These are phyloP conservation scores for Phanerochaete sordida DNA, from an alignment of 768 basidiomycete genomes.

Conservation along the genomic window DNA sequence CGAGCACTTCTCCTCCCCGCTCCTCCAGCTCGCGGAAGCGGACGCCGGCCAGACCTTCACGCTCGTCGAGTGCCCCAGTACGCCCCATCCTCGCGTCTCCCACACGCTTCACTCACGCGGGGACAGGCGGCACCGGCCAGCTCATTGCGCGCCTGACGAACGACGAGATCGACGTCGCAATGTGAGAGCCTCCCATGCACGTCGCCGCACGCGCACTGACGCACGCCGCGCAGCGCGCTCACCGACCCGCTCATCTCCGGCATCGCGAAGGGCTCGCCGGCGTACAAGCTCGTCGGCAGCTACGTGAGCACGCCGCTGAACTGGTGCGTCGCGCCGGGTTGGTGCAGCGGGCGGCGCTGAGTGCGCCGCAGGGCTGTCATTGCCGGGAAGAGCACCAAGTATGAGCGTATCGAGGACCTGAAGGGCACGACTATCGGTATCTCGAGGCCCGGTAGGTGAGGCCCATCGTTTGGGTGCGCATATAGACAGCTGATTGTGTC, in stretches of 20 bases:
- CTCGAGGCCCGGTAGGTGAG: conserved; percentile 79
- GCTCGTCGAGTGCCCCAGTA: conserved; percentile 88
- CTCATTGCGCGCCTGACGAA: conserved; percentile 71
- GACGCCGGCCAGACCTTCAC: conserved; percentile 74
- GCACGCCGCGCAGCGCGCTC: conserved; percentile 56
- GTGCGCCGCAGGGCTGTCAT: conserved; percentile 77
- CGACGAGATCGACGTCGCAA: conserved; percentile 78
- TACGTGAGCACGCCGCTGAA: conserved; percentile 88
- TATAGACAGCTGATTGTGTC: not conserved
- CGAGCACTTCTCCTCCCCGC: conserved; percentile 90
- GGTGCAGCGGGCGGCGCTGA: not conserved
- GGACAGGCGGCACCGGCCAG: conserved; percentile 79
- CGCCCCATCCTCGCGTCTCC: conserved; percentile 12
- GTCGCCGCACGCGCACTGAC: not conserved
- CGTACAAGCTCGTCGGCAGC: conserved; percentile 90
- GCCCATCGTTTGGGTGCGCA: not conserved
- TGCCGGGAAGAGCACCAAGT: conserved; percentile 72
- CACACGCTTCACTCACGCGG: not conserved
- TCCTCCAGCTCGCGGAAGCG: conserved; percentile 76
- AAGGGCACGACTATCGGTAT: conserved; percentile 85
- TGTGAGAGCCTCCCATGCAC: conserved; percentile 41
- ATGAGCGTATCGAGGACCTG: conserved; percentile 68
- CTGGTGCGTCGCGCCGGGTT: conserved; percentile 47
- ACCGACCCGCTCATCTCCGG: conserved; percentile 92
- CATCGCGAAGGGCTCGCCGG: conserved; percentile 82